phyloP scores from a whole-genome alignment of 805 yeast species.

The Ogataea populi-albae region DNA sequence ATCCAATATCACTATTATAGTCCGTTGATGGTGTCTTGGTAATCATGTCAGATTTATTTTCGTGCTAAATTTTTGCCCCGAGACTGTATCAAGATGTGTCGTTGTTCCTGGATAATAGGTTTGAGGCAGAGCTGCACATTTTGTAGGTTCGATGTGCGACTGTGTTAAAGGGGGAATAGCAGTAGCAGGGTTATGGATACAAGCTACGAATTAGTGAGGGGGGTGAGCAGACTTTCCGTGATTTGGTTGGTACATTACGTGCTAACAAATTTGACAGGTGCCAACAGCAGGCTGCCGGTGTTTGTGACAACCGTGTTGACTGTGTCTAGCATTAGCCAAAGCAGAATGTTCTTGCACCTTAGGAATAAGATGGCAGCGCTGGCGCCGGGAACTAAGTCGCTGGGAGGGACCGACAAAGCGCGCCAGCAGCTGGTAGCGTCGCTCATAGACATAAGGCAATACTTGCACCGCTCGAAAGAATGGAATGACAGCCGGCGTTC shows the following conservation, averaged over 20 bases:
- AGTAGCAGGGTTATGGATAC: neutral
- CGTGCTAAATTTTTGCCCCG: too few species aligned
- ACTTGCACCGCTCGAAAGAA: slow-evolving; percentile 36
- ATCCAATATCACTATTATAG: too few species aligned
- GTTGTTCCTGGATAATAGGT: too few species aligned
- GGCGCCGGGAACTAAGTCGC: slow-evolving; percentile 6
- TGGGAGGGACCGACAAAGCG: slow-evolving; percentile 9
- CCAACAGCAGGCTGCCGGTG: slow-evolving; percentile 18
- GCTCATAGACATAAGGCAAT: slow-evolving; percentile 45
- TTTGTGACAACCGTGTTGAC: slow-evolving; percentile 27
- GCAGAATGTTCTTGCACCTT: slow-evolving; percentile 21
- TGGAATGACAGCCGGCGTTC: slow-evolving; percentile 46
- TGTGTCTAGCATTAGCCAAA: slow-evolving; percentile 29
- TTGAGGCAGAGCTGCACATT: too few species aligned
- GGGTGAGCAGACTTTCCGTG: slow-evolving; percentile 30
- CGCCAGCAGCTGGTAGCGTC: slow-evolving; percentile 36
- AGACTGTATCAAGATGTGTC: too few species aligned
- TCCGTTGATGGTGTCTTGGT: too few species aligned
- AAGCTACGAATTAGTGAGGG: slow-evolving; percentile 16
- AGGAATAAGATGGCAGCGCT: slow-evolving; percentile 10
- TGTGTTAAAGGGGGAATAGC: neutral
- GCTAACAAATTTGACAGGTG: slow-evolving; percentile 26
- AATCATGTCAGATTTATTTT: too few species aligned
- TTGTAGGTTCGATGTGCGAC: too few species aligned
- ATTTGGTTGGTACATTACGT: slow-evolving; percentile 22